Conservation (phyloP, 2,329 filamentous ascomycete genomes). For the Talaromyces sp. region DNA sequence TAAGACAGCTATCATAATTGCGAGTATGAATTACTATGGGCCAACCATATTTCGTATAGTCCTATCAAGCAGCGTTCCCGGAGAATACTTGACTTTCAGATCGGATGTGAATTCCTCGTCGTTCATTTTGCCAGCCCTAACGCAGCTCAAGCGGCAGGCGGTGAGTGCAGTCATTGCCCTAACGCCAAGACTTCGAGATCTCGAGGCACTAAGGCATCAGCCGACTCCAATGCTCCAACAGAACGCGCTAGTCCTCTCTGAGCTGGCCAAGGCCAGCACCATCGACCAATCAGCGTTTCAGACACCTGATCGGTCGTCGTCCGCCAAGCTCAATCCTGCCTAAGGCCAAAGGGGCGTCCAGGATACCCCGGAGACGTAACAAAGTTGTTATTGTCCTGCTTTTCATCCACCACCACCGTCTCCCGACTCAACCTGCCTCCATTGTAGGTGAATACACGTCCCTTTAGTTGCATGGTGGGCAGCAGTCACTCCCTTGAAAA, state of each 20-base stretch:
- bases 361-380: conserved; percentile 2
- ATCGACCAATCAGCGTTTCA: neutral
- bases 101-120: conserved; percentile 16
- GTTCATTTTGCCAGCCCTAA: conserved; percentile 9
- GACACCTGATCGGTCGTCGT: neutral
- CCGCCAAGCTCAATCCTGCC: neutral
- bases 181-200: neutral
- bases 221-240: neutral
- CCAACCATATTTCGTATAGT: neutral
- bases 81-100: neutral
- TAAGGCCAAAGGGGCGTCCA: conserved; percentile 7
- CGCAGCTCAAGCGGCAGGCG: neutral
- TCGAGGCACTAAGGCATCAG: conserved; percentile 1
- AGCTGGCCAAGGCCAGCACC: neutral
- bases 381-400: neutral
- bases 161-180: neutral
- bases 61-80: conserved; percentile 3
- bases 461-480: conserved; percentile 8
- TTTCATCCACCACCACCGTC: conserved; percentile 2
- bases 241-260: neutral
- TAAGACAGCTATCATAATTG: neutral
- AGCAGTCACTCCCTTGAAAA: conserved; percentile 17
- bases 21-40: neutral
- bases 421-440: neutral
- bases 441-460: conserved; percentile 7